A percentile compares a stretch with the other conserved stretches of the same genome.
Evolutionary conservation across 345 rosid genomes (phyloP).

Genomic region (Eucalyptus regnans): DNA sequence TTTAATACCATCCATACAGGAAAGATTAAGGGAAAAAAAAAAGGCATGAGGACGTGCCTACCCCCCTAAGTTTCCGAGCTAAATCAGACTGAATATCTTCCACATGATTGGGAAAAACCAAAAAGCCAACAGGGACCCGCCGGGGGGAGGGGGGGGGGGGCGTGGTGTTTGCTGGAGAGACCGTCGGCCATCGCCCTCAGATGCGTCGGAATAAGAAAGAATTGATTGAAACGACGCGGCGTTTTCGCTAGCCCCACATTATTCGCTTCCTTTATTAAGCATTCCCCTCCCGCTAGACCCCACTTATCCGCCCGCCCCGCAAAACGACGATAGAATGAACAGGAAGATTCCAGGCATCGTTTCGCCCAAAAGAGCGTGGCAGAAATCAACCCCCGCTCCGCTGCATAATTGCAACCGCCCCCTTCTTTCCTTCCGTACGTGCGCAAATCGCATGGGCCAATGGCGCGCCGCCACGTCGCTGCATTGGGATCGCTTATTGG

Average conservation of each 20-base stretch:
- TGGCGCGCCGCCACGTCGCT: neutral
- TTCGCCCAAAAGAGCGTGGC: neutral
- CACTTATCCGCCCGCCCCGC: neutral
- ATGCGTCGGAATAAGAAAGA: neutral
- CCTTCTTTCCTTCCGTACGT: neutral
- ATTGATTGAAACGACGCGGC: neutral
- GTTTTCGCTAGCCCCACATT: neutral
- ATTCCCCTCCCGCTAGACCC: too few relatives aligned
- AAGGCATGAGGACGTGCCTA: neutral
- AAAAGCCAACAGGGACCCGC: neutral
- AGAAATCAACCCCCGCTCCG: neutral
- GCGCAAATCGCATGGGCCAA: neutral
- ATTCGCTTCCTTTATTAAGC: neutral
- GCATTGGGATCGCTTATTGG: neutral
- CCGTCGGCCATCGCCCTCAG: neutral
- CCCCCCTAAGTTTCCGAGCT: neutral
- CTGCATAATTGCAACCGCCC: neutral
- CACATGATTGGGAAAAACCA: neutral
- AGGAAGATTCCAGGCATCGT: neutral
- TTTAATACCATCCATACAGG: neutral
- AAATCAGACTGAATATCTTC: neutral
- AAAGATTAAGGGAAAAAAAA: neutral
- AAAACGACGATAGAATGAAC: neutral
- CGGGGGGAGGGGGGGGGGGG: too few relatives aligned
- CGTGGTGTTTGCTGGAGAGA: too few relatives aligned